These are phyloP conservation scores for Aspergillus sp. DNA, from an alignment of 2,329 filamentous ascomycete genomes.

Conservation along the genomic window DNA sequence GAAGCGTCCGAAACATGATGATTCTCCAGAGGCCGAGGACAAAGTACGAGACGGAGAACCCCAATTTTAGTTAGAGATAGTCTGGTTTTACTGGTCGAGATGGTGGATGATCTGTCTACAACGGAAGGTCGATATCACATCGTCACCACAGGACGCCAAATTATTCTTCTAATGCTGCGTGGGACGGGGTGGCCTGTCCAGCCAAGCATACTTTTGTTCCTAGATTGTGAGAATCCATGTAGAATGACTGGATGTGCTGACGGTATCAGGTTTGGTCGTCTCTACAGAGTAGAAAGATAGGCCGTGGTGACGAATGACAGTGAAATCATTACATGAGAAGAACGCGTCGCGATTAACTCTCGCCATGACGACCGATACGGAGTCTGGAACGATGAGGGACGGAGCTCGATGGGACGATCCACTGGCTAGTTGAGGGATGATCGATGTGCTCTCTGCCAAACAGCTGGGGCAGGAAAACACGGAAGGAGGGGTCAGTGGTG, in stretches of 20 bases:
- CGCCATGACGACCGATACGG: not conserved
- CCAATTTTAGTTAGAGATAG: not conserved
- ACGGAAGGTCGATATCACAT: slow-evolving; percentile 13
- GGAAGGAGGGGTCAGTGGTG: not conserved
- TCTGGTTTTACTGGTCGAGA: not conserved
- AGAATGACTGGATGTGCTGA: no score
- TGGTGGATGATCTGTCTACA: slow-evolving; percentile 16
- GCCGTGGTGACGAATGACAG: no score
- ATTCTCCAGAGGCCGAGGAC: not conserved
- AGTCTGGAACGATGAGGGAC: slow-evolving; percentile 16
- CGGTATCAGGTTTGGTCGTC: no score
- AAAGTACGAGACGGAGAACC: not conserved
- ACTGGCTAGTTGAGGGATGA: slow-evolving; percentile 9
- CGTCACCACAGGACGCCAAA: not conserved
- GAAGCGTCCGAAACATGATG: no score
- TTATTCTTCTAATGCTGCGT: slow-evolving; percentile 15
- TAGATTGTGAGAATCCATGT: no score
- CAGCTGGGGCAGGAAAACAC: not conserved
- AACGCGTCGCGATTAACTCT: slow-evolving; percentile 1
- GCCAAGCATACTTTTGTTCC: slow-evolving; percentile 9
- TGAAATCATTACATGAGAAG: not conserved
- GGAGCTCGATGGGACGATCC: slow-evolving; percentile 11
- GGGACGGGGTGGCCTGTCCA: slow-evolving; percentile 13
- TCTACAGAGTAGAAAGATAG: no score
- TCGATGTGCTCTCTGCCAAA: slow-evolving; percentile 7